Percentiles rank a stretch among this genome's conserved stretches.
Conservation (phyloP, 1,284 basidiomycete species). For the Paramarasmius palmivorus region DNA sequence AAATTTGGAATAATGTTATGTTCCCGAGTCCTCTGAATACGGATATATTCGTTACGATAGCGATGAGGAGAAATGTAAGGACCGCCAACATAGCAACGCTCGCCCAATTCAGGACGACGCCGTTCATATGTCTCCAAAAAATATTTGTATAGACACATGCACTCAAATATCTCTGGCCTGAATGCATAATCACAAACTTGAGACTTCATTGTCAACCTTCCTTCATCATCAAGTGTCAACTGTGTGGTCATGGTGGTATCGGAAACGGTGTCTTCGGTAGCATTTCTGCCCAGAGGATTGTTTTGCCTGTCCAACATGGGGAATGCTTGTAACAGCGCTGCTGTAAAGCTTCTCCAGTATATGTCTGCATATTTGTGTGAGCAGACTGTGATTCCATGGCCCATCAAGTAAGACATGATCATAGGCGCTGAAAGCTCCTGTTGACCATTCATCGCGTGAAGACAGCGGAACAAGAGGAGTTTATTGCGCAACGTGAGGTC, state of each 20-base stretch:
- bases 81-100: slow-evolving; percentile 15
- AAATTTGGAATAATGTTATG: slow-evolving; percentile 36
- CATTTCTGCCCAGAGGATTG: slow-evolving; percentile 16
- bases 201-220: too few species aligned
- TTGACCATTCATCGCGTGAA: slow-evolving; percentile 27
- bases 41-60: slow-evolving; percentile 13
- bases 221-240: too few species aligned
- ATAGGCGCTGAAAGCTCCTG: slow-evolving; percentile 32
- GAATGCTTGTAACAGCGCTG: too few species aligned
- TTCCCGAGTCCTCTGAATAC: too few species aligned
- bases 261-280: too few species aligned
- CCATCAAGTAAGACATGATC: slow-evolving; percentile 34
- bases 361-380: slow-evolving; percentile 33
- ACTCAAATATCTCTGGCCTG: too few species aligned
- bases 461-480: slow-evolving; percentile 23
- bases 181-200: too few species aligned
- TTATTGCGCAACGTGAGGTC: slow-evolving; percentile 20
- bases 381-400: slow-evolving; percentile 29
- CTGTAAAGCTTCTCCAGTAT: slow-evolving; percentile 34
- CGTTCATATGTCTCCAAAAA: too few species aligned
- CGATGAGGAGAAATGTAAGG: slow-evolving; percentile 19
- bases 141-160: too few species aligned
- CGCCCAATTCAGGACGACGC: too few species aligned
- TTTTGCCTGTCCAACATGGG: slow-evolving; percentile 17
- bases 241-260: too few species aligned